Percentiles rank a stretch among this genome's conserved stretches.
Evolutionary conservation across 1,284 basidiomycete species (phyloP).

Genomic region (Pyrrhoderma noxium): DNA sequence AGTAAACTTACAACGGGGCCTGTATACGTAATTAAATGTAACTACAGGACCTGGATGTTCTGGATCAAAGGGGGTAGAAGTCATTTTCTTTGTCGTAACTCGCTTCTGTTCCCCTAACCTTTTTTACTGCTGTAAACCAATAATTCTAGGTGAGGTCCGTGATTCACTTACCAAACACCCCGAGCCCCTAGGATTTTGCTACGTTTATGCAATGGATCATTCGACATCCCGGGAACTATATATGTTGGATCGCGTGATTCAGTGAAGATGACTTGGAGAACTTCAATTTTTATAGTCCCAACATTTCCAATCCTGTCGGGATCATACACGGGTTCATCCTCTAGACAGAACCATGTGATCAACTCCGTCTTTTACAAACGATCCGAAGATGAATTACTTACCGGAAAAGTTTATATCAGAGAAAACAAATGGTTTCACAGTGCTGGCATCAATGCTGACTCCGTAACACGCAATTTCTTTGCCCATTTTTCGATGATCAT

Average conservation of each 20-base stretch:
- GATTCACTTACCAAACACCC: constrained; percentile 5
- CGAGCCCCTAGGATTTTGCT: constrained; percentile 10
- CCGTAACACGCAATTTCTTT: constrained; percentile 11
- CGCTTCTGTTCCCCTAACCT: constrained; percentile 8
- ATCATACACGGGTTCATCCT: constrained; percentile 5
- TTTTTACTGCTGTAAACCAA: neutral
- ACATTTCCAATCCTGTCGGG: constrained; percentile 1
- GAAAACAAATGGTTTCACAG: constrained; percentile 13
- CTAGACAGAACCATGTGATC: neutral
- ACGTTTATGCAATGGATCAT: constrained; percentile 8
- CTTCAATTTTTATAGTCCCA: constrained; percentile 10
- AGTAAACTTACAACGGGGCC: constrained; percentile 7
- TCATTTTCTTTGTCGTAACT: constrained; percentile 11
- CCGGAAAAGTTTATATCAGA: constrained; percentile 12
- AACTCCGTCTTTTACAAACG: neutral
- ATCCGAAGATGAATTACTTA: neutral
- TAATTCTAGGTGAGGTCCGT: neutral
- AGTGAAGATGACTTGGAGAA: constrained; percentile 12
- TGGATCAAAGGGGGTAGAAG: constrained; percentile 11
- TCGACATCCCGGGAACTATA: constrained; percentile 8
- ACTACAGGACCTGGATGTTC: constrained; percentile 11
- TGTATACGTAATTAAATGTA: constrained; percentile 14
- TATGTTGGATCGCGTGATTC: constrained; percentile 14
- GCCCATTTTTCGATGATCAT: constrained; percentile 14
- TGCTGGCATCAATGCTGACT: constrained; percentile 11